Base-by-base conservation (phyloP, 805 yeast genomes). In the Naumovozyma baii region DNA sequence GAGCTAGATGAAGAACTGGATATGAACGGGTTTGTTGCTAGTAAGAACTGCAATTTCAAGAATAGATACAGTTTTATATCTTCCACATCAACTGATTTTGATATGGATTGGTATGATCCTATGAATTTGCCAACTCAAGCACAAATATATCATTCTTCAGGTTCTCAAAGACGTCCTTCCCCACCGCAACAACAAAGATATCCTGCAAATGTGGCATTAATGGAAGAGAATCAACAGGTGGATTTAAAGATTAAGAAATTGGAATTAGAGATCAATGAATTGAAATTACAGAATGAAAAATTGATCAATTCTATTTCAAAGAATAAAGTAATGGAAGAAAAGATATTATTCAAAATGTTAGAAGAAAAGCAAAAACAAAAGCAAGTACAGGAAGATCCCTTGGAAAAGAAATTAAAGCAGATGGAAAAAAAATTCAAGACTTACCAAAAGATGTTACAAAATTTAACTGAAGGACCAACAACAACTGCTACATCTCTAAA, bases 61-160 rank as follows among this genome's bases (percentile, higher is more conserved):
- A 51, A 56, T 40, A 48, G 64, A 41, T 54, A 53, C 34, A 58
- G 63, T 43, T 57, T 55, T 35, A 55, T 58, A 7, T 58, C 63
- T 3, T 52, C 58, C 2, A 47, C 57, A 3, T 55, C 61, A 2
- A 55, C 61, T 1, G 61, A 55, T 34, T 53, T 46, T 33, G 61
- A 55, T 33, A 37, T 41, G 31, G 44, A 41, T 28, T 38, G 41
- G 41, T 41, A 34, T 32, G 35, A 41, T 22, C 41, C n/a, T n/a
- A n/a, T n/a, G n/a, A n/a, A n/a, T n/a, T n/a, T n/a, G n/a, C n/a
- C n/a, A n/a, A n/a, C n/a, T n/a, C n/a, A n/a, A n/a, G n/a, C 32
- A 39, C 32, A 25, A 18, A 38, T 10, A 34, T 33, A 33, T 14
- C 39, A 14, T 18, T 35, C 20, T 20, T 36, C 32, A 29, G 28